phyloP scores from a whole-genome alignment of 2,329 filamentous ascomycete species.

The Neofusicoccum ribis region DNA sequence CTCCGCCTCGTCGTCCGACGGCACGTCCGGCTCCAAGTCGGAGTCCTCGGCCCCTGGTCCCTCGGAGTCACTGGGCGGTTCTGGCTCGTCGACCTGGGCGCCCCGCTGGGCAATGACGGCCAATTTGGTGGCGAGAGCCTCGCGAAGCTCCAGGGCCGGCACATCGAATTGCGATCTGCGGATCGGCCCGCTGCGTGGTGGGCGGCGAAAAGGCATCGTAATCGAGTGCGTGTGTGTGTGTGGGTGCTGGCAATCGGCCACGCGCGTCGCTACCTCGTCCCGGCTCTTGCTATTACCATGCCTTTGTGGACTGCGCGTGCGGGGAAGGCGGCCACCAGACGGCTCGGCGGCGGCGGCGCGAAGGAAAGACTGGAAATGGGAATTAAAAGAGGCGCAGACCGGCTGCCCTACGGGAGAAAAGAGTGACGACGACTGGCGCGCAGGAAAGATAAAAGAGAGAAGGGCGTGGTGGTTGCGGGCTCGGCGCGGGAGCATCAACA shows the following conservation, averaged over 20 bases:
- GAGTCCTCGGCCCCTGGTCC: neutral
- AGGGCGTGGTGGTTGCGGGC: neutral
- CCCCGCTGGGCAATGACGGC: constrained; percentile 3
- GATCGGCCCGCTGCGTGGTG: constrained; percentile 11
- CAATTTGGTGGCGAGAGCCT: constrained; percentile 6
- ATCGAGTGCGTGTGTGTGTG: neutral
- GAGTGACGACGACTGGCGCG: neutral
- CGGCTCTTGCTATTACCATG: neutral
- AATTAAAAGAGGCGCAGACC: constrained; percentile 5
- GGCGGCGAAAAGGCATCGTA: neutral
- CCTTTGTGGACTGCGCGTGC: neutral
- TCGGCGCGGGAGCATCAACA: neutral
- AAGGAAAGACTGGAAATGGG: neutral
- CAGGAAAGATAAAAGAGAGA: neutral
- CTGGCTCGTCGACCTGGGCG: neutral
- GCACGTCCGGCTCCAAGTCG: neutral
- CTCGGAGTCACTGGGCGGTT: neutral
- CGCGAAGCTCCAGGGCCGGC: constrained; percentile 2
- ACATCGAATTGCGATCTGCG: constrained; percentile 17
- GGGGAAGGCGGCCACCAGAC: neutral
- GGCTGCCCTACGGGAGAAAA: neutral
- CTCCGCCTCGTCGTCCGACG: constrained; percentile 12
- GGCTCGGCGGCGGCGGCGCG: neutral
- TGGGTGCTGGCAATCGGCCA: neutral
- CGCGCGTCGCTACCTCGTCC: neutral